Evolutionary conservation across 306 rosid species (phyloP), one percentile per base, ranked within the genome.

Genomic region (Canavalia gladiata): DNA sequence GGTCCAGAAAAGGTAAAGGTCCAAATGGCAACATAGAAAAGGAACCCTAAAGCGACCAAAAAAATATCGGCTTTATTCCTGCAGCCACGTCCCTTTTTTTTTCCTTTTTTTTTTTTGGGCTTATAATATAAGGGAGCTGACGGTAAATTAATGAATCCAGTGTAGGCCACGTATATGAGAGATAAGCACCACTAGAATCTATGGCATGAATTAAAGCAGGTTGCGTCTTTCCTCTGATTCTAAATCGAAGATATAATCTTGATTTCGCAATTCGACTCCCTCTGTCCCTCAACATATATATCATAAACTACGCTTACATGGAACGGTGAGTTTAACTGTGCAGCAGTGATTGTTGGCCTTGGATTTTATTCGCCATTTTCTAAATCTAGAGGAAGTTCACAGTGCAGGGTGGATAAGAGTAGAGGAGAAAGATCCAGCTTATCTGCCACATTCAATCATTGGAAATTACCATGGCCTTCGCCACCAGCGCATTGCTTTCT

Each of bases 401-500:
- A 45, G 9, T 45, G 8, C 7, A 8, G 9, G 49, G 3, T 45
- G 7, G 8, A 5, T 7, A 8, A 1, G 10, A 64, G 70, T 39
- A 64, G 43, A 33, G 7, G 3, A 45, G 9, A 18, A 18, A 39
- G 70, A 34, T 35, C 28, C 5, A 63, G 35, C 29, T 46, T 13
- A 5, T 12, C 4, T 2, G 46, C 70, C n/a, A 11, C 41, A 31
- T 7, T 7, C 31, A 66, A 39, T n/a, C 11, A 2, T n/a, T 1
- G 2, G 31, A 31, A 35, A 30, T 4, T 41, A 4, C 39, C 60
- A 94, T 94, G 98, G 94, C 97, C 69, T 89, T 94, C 62, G 46
- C 88, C 79, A 76, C 93, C 63, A 87, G 77, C 79, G 83, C 91
- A 5, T 74, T 92, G 65, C 89, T 92, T 57, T 90, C 92, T 77